phyloP scores from a whole-genome alignment of 768 basidiomycete species.

The Candolleomyces aberdarensis region DNA sequence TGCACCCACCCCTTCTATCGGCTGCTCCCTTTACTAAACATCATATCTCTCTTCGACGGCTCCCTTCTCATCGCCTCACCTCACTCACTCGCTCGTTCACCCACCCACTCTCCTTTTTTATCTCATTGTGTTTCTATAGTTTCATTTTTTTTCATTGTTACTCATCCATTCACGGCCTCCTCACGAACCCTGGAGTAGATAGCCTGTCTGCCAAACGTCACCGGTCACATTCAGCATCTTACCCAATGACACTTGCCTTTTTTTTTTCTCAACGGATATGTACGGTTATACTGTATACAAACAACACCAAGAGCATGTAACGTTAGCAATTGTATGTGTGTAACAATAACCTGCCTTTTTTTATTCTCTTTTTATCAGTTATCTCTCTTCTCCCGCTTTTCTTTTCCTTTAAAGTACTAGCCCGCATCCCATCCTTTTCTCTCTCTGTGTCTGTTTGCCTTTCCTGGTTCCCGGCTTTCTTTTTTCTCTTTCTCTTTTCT shows the following conservation, averaged over 20 bases:
- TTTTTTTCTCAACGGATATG: too few relatives aligned
- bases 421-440: too few relatives aligned
- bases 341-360: too few relatives aligned
- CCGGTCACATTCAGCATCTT: too few relatives aligned
- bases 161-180: background rate
- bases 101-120: background rate
- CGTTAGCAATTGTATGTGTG: too few relatives aligned
- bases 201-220: background rate
- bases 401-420: too few relatives aligned
- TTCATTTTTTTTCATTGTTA: background rate
- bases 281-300: too few relatives aligned
- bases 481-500: background rate
- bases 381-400: too few relatives aligned
- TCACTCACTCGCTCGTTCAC: background rate
- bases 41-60: background rate
- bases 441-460: background rate
- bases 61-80: background rate
- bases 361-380: too few relatives aligned
- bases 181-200: slow-evolving; percentile 1
- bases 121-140: too few relatives aligned
- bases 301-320: too few relatives aligned
- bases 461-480: background rate
- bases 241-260: too few relatives aligned
- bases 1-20: background rate
- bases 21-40: background rate